A percentile compares a stretch with the other conserved stretches of the same genome.
Evolutionary conservation across 805 yeast genomes (phyloP).

Genomic region (Yamadazyma olivae): DNA sequence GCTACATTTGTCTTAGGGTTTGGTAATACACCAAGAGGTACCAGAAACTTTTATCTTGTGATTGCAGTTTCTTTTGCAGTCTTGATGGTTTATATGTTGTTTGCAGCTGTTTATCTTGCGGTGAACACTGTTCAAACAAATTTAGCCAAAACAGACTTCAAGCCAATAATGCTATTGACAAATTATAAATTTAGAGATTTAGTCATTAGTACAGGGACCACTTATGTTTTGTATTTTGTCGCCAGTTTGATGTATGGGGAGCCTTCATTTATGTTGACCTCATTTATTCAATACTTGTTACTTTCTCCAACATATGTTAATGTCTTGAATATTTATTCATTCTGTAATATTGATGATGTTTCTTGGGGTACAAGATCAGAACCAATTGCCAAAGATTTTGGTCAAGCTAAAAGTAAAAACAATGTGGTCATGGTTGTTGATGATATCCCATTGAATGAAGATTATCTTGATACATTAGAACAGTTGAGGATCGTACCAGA

Average conservation of each 20-base stretch:
- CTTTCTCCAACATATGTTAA: slow-evolving; percentile 88
- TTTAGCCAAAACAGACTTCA: slow-evolving; percentile 42
- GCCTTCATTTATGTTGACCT: slow-evolving; percentile 90
- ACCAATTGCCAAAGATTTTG: slow-evolving; percentile 63
- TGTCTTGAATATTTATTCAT: slow-evolving; percentile 89
- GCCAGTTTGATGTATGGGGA: slow-evolving; percentile 82
- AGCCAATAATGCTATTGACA: slow-evolving; percentile 48
- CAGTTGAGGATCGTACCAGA: slow-evolving; percentile 46
- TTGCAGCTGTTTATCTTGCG: slow-evolving; percentile 81
- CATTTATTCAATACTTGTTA: slow-evolving; percentile 78
- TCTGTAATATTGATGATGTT: slow-evolving; percentile 93
- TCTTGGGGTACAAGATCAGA: slow-evolving; percentile 98
- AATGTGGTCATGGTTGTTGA: slow-evolving; percentile 47
- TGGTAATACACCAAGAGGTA: slow-evolving; percentile 94
- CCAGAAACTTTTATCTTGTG: slow-evolving; percentile 69
- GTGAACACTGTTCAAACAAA: slow-evolving; percentile 65
- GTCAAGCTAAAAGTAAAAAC: slow-evolving; percentile 63
- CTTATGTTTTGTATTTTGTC: slow-evolving; percentile 75
- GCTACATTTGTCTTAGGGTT: slow-evolving; percentile 86
- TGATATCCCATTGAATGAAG: slow-evolving; percentile 64
- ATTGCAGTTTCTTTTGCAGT: slow-evolving; percentile 81
- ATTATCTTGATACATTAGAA: slow-evolving; percentile 64
- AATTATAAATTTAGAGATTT: slow-evolving; percentile 80
- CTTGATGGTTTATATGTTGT: slow-evolving; percentile 83
- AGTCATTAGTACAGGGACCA: slow-evolving; percentile 79